These are phyloP conservation scores for Macadamia integrifolia DNA, from an alignment of 164 flowering plant species.

Conservation along the genomic window DNA sequence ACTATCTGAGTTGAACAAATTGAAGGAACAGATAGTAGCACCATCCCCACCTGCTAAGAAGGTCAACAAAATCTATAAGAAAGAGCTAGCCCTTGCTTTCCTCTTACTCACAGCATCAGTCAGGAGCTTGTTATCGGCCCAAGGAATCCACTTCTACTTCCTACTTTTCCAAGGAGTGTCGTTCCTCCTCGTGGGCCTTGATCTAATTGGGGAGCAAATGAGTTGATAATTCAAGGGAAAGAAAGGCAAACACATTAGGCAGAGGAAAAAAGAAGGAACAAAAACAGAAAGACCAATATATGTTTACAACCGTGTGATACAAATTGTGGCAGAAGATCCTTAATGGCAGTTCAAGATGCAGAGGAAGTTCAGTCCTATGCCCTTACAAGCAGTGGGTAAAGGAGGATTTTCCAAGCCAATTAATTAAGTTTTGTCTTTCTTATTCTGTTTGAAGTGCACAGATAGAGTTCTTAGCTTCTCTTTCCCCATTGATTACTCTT, in stretches of 20 bases:
- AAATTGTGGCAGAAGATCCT: neutral
- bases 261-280: neutral
- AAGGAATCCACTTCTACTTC: constrained; percentile 90
- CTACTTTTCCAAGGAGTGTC: constrained; percentile 82
- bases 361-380: neutral
- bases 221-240: neutral
- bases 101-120: constrained; percentile 76
- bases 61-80: constrained; percentile 72
- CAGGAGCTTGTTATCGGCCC: constrained; percentile 75
- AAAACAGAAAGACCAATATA: neutral
- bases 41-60: constrained; percentile 40
- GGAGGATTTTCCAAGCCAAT: neutral
- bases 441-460: neutral
- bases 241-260: neutral
- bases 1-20: constrained; percentile 40
- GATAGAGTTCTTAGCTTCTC: neutral
- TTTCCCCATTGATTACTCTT: neutral
- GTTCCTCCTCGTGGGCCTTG: constrained; percentile 78
- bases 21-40: constrained; percentile 19
- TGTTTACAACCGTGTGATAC: neutral
- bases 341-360: neutral
- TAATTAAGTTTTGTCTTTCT: neutral
- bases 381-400: neutral
- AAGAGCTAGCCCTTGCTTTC: constrained; percentile 74
- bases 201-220: constrained; percentile 83